Percentiles rank a stretch among this genome's conserved stretches.
These are phyloP conservation scores for Plasmodium knowlesi DNA, from an alignment of 169 alveolate genomes.

Conservation along the genomic window DNA sequence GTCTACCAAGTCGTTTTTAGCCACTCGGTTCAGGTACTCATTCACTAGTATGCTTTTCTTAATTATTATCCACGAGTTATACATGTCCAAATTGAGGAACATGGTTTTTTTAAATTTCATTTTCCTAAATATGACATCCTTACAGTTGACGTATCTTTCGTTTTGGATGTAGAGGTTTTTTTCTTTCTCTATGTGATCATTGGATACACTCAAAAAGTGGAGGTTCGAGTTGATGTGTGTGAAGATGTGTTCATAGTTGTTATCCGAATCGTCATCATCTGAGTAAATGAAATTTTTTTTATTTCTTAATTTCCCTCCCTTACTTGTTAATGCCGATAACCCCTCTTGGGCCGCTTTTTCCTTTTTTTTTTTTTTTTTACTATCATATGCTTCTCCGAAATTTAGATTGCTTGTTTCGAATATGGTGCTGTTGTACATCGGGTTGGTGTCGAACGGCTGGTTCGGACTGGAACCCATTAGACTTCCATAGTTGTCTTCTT, in stretches of 20 bases:
- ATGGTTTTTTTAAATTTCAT: constrained; percentile 24
- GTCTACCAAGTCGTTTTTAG: constrained; percentile 50
- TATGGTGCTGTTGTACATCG: constrained; percentile 67
- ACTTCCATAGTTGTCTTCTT: constrained; percentile 26
- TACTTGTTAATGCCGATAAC: background rate
- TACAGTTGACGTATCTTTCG: constrained; percentile 30
- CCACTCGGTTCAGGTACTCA: constrained; percentile 15
- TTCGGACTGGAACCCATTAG: background rate
- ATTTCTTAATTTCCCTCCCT: background rate
- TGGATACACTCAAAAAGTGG: constrained; percentile 62
- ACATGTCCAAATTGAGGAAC: constrained; percentile 53
- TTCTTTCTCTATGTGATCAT: constrained; percentile 70
- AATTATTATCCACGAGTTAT: constrained; percentile 54
- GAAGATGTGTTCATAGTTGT: constrained; percentile 60
- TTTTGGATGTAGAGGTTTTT: constrained; percentile 53
- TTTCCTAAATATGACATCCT: constrained; percentile 60
- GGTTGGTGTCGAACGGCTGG: constrained; percentile 20
- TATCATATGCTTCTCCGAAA: constrained; percentile 12
- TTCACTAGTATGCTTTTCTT: constrained; percentile 50
- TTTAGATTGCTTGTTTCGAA: constrained; percentile 66
- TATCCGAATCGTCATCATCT: constrained; percentile 72
- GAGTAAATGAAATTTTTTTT: constrained; percentile 47
- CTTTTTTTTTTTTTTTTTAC: constrained; percentile 4
- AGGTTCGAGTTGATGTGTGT: constrained; percentile 65
- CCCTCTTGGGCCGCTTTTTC: background rate